phyloP scores from a whole-genome alignment of 2,329 filamentous ascomycete species.

The Ophiostoma pallidulum region DNA sequence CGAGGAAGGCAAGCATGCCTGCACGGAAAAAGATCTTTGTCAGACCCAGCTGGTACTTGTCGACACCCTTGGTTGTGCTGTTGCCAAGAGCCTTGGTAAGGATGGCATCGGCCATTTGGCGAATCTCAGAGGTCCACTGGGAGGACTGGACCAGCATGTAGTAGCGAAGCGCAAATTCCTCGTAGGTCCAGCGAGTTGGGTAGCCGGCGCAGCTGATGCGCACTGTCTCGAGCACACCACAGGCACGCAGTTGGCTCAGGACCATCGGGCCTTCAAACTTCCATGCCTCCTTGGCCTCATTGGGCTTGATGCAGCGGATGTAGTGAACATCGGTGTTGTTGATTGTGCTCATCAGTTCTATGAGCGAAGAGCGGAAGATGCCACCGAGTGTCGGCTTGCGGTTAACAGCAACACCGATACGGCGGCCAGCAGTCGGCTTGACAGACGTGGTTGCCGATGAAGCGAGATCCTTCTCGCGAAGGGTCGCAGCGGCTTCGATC shows the following conservation, averaged over 20 bases:
- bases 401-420: conserved; percentile 85
- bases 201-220: conserved; percentile 96
- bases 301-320: conserved; percentile 98
- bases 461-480: conserved; percentile 79
- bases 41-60: conserved; percentile 95
- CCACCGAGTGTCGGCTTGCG: conserved; percentile 94
- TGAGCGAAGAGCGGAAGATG: conserved; percentile 97
- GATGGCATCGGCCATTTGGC: conserved; percentile 88
- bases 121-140: conserved; percentile 88
- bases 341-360: conserved; percentile 96
- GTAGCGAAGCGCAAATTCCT: conserved; percentile 94
- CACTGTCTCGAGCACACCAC: conserved; percentile 96
- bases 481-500: conserved; percentile 71
- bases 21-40: conserved; percentile 99
- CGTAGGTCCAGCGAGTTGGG: conserved; percentile 96
- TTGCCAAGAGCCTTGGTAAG: conserved; percentile 78
- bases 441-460: conserved; percentile 59
- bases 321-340: conserved; percentile 98
- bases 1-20: conserved; percentile 95
- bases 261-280: conserved; percentile 99
- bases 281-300: conserved; percentile 94
- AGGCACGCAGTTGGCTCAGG: conserved; percentile 89
- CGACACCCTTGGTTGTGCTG: conserved; percentile 60
- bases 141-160: conserved; percentile 93
- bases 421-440: conserved; percentile 69